Evolutionary conservation across 2,329 filamentous ascomycete species (phyloP).

Genomic region (Colletotrichum costaricense): DNA sequence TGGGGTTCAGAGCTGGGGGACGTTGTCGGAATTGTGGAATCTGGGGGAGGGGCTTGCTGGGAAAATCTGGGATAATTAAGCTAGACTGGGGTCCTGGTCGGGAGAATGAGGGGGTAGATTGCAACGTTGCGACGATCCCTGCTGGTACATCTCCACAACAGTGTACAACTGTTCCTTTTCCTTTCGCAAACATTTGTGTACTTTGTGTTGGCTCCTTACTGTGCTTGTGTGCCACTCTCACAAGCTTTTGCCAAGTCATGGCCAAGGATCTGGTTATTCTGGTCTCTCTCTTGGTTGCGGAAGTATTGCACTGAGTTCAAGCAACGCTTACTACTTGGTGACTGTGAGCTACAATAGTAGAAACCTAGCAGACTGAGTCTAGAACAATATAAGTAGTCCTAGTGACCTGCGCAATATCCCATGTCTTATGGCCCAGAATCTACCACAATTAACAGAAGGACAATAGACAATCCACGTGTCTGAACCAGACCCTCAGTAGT

Average conservation of each 20-base stretch:
- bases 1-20: slow-evolving; percentile 6
- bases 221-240: background rate
- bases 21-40: background rate
- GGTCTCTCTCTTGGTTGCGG: background rate
- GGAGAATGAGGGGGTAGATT: background rate
- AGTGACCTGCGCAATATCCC: background rate
- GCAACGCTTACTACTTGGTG: background rate
- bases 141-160: background rate
- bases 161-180: background rate
- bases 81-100: background rate
- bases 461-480: background rate
- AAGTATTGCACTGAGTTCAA: background rate
- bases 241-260: background rate
- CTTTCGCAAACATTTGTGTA: background rate
- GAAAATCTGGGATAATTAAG: background rate
- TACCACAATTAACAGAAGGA: background rate
- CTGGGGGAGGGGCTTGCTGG: background rate
- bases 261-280: background rate
- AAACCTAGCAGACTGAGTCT: background rate
- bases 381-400: background rate
- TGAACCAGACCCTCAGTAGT: background rate
- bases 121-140: slow-evolving; percentile 12
- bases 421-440: background rate
- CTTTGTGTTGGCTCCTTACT: background rate
- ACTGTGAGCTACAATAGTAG: background rate